Conservation (phyloP, 768 basidiomycete genomes). For the Tulasnella sp. region DNA sequence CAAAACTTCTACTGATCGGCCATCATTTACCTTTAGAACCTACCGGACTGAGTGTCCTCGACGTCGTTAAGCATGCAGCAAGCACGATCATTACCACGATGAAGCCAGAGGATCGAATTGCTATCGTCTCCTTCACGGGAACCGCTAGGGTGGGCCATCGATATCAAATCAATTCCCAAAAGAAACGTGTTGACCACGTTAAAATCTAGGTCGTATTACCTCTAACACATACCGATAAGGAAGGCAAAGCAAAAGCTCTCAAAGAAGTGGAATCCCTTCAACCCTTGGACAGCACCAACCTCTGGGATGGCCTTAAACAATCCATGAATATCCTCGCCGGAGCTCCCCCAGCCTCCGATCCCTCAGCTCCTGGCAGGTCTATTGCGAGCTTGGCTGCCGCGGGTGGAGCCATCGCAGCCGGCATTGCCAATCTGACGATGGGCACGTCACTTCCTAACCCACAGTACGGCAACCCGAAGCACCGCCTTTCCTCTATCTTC, state of each 20-base stretch:
- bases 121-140: conserved; percentile 21
- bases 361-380: neutral
- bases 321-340: conserved; percentile 22
- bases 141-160: conserved; percentile 6
- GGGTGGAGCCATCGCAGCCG: neutral
- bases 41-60: conserved; percentile 19
- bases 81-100: conserved; percentile 20
- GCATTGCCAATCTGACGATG: neutral
- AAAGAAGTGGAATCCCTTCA: conserved; percentile 13
- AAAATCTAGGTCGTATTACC: conserved; percentile 5
- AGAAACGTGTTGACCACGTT: neutral
- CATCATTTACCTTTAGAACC: neutral
- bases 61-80: conserved; percentile 23
- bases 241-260: conserved; percentile 14
- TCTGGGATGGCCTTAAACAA: conserved; percentile 23
- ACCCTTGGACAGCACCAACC: conserved; percentile 19
- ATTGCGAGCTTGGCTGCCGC: neutral
- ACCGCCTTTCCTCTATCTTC: conserved; percentile 22
- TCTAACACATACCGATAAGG: conserved; percentile 17
- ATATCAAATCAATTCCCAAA: neutral
- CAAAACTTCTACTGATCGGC: neutral
- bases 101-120: conserved; percentile 20
- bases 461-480: neutral
- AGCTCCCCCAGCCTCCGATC: neutral
- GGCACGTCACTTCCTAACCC: neutral